phyloP scores from a whole-genome alignment of 768 basidiomycete species.

The Gloeophyllum trabeum region DNA sequence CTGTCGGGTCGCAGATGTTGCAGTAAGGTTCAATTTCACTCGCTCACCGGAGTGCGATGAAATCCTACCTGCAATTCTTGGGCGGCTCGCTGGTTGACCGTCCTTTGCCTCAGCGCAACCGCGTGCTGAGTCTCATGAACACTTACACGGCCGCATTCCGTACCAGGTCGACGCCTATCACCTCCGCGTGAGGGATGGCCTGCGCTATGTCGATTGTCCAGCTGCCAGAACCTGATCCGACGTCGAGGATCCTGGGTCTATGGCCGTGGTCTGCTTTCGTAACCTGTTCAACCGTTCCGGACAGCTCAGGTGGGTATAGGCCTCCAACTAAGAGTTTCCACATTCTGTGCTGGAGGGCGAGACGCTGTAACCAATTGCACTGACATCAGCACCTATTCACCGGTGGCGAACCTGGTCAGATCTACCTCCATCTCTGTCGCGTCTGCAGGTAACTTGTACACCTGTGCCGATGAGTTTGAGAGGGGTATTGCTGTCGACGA shows the following conservation, averaged over 20 bases:
- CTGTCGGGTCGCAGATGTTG: conserved; percentile 5
- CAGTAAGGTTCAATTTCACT: background rate
- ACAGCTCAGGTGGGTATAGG: conserved; percentile 12
- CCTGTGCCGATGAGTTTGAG: too few species aligned
- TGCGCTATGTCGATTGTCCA: conserved; percentile 19
- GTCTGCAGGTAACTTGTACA: background rate
- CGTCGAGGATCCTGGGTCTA: conserved; percentile 12
- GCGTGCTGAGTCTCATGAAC: background rate
- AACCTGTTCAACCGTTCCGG: conserved; percentile 7
- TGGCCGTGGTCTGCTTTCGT: conserved; percentile 4
- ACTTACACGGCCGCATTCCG: conserved; percentile 9
- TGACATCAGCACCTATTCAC: background rate
- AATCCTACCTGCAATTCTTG: background rate
- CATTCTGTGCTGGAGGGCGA: conserved; percentile 15
- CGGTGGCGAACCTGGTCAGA: background rate
- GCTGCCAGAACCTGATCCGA: conserved; percentile 19
- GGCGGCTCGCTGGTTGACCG: background rate
- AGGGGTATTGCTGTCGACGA: background rate
- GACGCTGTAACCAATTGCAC: conserved; percentile 12
- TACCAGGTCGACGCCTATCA: conserved; percentile 17
- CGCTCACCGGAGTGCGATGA: too few species aligned
- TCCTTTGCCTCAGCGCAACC: background rate
- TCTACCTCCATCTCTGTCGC: background rate
- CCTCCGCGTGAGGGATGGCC: conserved; percentile 11
- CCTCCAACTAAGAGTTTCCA: conserved; percentile 16